Evolutionary conservation across 495 filamentous ascomycete species (phyloP).

Genomic region (Tirmania nivea): DNA sequence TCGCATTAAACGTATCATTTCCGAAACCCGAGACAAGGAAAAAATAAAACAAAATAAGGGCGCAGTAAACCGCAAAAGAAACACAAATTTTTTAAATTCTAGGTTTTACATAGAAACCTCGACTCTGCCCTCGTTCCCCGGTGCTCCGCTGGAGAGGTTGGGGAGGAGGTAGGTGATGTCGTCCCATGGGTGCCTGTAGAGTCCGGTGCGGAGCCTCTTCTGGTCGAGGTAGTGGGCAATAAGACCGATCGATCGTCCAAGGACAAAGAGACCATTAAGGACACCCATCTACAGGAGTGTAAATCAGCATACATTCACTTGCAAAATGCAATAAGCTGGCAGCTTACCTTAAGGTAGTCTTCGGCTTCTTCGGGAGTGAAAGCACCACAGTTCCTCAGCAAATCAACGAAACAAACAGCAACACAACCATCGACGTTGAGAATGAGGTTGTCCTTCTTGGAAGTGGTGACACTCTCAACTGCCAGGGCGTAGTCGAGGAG

Average conservation of each 20-base stretch:
- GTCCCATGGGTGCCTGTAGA: constrained; percentile 98
- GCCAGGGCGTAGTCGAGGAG: constrained; percentile 96
- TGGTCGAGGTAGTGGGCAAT: constrained; percentile 99
- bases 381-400: constrained; percentile 93
- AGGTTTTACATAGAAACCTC: constrained; percentile 51
- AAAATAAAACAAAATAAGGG: too few species aligned
- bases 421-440: constrained; percentile 97
- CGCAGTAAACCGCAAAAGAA: too few species aligned
- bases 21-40: too few species aligned
- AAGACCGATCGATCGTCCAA: constrained; percentile 87
- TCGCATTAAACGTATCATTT: too few species aligned
- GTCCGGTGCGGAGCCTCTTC: constrained; percentile 90
- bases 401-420: constrained; percentile 94
- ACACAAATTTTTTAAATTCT: too few species aligned
- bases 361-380: constrained; percentile 69
- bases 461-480: constrained; percentile 92
- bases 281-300: constrained; percentile 58
- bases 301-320: background rate
- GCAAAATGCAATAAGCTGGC: background rate
- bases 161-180: constrained; percentile 94
- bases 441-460: constrained; percentile 99
- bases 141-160: constrained; percentile 45
- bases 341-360: constrained; percentile 40
- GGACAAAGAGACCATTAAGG: constrained; percentile 95
- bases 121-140: constrained; percentile 70